Conservation (phyloP, 2,329 filamentous ascomycete genomes). For the Aureobasidium uvarum region DNA sequence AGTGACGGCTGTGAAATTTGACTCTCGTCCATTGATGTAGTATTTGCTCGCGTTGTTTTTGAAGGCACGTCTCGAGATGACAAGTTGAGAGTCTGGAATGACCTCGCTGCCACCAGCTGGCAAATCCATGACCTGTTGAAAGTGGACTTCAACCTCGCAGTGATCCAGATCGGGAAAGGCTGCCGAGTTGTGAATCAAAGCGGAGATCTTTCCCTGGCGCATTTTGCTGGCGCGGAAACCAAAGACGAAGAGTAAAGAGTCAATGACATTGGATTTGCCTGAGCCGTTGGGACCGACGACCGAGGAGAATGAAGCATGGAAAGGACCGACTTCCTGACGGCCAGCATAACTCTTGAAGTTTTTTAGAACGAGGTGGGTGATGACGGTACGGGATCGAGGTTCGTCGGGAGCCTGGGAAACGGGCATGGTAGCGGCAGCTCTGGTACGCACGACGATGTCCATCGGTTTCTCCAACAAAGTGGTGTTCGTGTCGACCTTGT, state of each 20-base stretch:
- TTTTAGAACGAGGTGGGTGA: conserved; percentile 84
- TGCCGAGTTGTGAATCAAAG: conserved; percentile 95
- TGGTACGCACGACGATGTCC: conserved; percentile 88
- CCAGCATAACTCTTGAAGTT: conserved; percentile 99
- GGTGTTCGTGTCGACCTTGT: conserved; percentile 72
- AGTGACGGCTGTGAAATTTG: conserved; percentile 89
- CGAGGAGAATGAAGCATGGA: conserved; percentile 95
- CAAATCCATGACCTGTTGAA: conserved; percentile 89
- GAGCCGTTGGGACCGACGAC: conserved; percentile 98
- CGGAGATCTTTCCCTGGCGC: conserved; percentile 97
- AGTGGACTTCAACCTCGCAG: conserved; percentile 96
- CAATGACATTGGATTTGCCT: conserved; percentile 98
- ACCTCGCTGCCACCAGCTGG: conserved; percentile 71
- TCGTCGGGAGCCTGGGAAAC: conserved; percentile 69
- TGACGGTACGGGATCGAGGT: conserved; percentile 84
- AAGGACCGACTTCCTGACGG: conserved; percentile 90
- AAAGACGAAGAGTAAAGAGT: conserved; percentile 97
- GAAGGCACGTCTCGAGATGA: conserved; percentile 91
- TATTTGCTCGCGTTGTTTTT: conserved; percentile 99
- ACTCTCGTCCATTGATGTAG: conserved; percentile 87
- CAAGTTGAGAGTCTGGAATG: conserved; percentile 77
- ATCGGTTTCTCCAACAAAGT: conserved; percentile 82
- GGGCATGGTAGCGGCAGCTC: conserved; percentile 61
- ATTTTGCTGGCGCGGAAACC: conserved; percentile 99
- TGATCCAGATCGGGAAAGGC: conserved; percentile 78